phyloP scores from a whole-genome alignment of 2,329 filamentous ascomycete genomes.

The Venturia aucupariae region DNA sequence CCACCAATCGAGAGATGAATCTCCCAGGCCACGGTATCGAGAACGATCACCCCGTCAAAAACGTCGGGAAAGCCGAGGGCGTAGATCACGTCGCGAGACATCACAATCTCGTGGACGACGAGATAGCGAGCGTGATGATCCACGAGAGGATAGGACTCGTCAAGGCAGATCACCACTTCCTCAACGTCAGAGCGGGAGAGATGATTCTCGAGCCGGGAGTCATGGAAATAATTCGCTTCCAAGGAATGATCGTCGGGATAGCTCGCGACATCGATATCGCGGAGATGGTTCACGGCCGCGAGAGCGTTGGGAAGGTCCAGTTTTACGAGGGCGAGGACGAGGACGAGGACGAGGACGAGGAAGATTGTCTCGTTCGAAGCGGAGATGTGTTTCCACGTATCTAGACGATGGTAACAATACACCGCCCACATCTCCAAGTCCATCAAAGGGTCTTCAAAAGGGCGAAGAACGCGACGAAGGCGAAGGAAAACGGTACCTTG shows the following conservation, averaged over 20 bases:
- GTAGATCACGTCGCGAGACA: neutral
- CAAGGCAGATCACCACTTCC: neutral
- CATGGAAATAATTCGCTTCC: too few species aligned
- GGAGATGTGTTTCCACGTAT: too few species aligned
- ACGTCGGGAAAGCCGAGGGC: neutral
- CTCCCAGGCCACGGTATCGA: neutral
- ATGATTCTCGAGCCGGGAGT: too few species aligned
- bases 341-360: too few species aligned
- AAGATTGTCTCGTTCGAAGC: neutral
- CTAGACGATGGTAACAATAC: neutral
- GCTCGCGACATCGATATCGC: neutral
- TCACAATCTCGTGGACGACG: neutral
- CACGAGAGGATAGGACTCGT: neutral
- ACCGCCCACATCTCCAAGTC: neutral
- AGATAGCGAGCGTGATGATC: neutral
- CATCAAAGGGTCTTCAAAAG: neutral
- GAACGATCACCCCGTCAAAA: neutral
- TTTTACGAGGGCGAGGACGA: too few species aligned
- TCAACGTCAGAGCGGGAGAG: neutral
- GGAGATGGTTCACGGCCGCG: too few species aligned
- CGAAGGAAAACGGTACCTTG: too few species aligned
- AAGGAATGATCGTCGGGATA: neutral
- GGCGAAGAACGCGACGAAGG: too few species aligned
- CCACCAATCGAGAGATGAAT: neutral
- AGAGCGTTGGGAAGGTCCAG: too few species aligned